Base-by-base conservation (phyloP, 2,329 filamentous ascomycete genomes). In the Fusarium chaquense region DNA sequence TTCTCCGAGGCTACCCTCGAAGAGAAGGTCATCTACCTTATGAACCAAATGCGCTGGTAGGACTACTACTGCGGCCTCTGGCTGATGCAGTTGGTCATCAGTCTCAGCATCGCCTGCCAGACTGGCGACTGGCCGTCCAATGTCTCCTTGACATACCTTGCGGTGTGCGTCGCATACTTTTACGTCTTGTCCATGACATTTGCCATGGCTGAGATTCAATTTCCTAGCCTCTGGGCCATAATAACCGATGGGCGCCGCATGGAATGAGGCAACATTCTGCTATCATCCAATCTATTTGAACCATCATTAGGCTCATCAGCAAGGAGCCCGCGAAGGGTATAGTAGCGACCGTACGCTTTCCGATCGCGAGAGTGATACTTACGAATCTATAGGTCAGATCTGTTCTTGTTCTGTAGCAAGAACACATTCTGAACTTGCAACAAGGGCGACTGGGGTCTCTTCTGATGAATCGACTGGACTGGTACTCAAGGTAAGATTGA, bases 51-150 rank as follows among this genome's bases (percentile, higher is more conserved):
- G 12, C 58, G 58, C 13, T 20, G 30, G 20, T 32, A 36, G 58
- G 58, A 61, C 22, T 51, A 43, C 6, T 52, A 61, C 26, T 18
- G 32, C 12, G 30, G 58, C 10, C 43, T 61, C 2, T 61, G 58
- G 35, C 2, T 30, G 5, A 55, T 55, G 52, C 11, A 36, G 8
- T 4, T 55, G 16, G 24, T 22, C 10, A 9, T 49, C 11, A 22
- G 36, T 11, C 5, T 47, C 6, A 16, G 18, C 11, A 18, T 49
- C 13, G 52, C 15, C 22, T 52, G 22, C 18, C 49, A 52, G 35
- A 41, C 24, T 41, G 24, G 35, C 13, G 33, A 22, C 49, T 52
- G 35, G 49, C 24, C 49, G 9, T 41, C 20, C n/a, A 52, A 18
- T 5, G 4, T 52, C 18, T 52, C 35, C 3, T 3, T 9, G 24